A percentile compares a stretch with the other conserved stretches of the same genome.
Evolutionary conservation across 164 flowering plant species (phyloP).

Genomic region (Tetrastigma voinierianum): DNA sequence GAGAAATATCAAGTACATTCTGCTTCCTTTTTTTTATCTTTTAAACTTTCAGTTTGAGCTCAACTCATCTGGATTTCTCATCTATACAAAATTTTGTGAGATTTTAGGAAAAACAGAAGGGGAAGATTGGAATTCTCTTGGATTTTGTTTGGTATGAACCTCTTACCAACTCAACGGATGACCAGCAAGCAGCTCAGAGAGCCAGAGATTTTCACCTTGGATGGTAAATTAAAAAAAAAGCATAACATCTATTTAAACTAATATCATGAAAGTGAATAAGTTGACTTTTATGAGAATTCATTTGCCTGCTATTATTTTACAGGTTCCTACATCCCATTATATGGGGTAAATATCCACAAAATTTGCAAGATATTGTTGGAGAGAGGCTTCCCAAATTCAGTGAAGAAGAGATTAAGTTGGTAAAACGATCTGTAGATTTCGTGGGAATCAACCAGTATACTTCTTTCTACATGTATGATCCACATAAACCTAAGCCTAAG

Average conservation of each 20-base stretch:
- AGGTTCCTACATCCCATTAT: constrained; percentile 76
- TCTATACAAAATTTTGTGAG: background rate
- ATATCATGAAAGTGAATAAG: background rate
- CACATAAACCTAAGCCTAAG: constrained; percentile 10
- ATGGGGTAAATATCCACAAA: constrained; percentile 64
- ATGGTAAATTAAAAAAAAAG: constrained; percentile 63
- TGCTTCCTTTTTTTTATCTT: background rate
- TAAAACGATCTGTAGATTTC: constrained; percentile 62
- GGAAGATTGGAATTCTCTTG: constrained; percentile 68
- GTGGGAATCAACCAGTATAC: constrained; percentile 74
- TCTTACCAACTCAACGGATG: constrained; percentile 49
- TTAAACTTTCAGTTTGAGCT: too few species aligned
- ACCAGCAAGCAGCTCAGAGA: constrained; percentile 69
- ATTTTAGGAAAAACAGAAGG: constrained; percentile 53
- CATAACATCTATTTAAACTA: background rate
- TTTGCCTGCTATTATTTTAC: background rate
- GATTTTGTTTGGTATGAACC: constrained; percentile 84
- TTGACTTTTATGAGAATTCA: background rate
- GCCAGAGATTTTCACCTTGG: constrained; percentile 75
- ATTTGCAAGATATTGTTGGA: constrained; percentile 56
- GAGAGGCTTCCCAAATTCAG: constrained; percentile 63
- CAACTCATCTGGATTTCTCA: background rate
- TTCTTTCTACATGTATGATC: constrained; percentile 52
- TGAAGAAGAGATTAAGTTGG: constrained; percentile 48
- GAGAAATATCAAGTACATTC: constrained; percentile 50